Conservation (phyloP, 2,329 filamentous ascomycete genomes). For the Fusarium tuaranense region DNA sequence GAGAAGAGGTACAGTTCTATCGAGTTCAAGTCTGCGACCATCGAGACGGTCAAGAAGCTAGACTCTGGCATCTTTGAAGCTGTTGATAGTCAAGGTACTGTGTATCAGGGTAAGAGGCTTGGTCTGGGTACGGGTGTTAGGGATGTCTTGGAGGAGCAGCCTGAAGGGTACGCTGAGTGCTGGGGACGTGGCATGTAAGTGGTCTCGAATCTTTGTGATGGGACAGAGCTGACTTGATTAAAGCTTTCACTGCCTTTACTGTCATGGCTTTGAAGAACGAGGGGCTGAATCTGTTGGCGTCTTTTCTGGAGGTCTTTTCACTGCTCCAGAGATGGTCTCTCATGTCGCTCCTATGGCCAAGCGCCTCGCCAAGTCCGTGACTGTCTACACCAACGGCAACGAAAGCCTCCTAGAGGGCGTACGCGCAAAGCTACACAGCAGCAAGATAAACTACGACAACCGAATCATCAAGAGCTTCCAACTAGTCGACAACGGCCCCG, state of each 20-base stretch:
- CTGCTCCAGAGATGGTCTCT: slow-evolving; percentile 46
- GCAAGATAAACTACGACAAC: slow-evolving; percentile 53
- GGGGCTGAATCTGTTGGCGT: slow-evolving; percentile 59
- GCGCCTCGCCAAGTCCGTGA: slow-evolving; percentile 57
- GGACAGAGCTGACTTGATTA: neutral
- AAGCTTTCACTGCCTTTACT: slow-evolving; percentile 70
- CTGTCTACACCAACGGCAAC: slow-evolving; percentile 64
- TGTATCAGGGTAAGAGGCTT: slow-evolving; percentile 63
- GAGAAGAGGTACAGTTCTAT: slow-evolving; percentile 50
- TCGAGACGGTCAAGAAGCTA: slow-evolving; percentile 45
- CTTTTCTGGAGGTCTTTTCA: slow-evolving; percentile 55
- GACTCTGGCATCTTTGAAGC: slow-evolving; percentile 50
- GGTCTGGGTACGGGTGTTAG: slow-evolving; percentile 65
- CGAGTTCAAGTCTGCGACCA: slow-evolving; percentile 45
- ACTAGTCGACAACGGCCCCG: slow-evolving; percentile 42
- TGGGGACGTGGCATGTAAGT: slow-evolving; percentile 65
- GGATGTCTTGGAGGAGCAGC: slow-evolving; percentile 61
- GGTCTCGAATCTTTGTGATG: neutral
- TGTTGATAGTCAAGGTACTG: slow-evolving; percentile 54
- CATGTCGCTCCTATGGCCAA: slow-evolving; percentile 58
- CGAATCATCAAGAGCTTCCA: slow-evolving; percentile 46
- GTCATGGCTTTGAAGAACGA: slow-evolving; percentile 69
- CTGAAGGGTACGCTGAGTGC: slow-evolving; percentile 65
- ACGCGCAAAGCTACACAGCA: slow-evolving; percentile 43
- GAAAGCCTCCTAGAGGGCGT: slow-evolving; percentile 47